Base-by-base conservation (phyloP, 768 basidiomycete species). In the Melanogaster broomeanus region DNA sequence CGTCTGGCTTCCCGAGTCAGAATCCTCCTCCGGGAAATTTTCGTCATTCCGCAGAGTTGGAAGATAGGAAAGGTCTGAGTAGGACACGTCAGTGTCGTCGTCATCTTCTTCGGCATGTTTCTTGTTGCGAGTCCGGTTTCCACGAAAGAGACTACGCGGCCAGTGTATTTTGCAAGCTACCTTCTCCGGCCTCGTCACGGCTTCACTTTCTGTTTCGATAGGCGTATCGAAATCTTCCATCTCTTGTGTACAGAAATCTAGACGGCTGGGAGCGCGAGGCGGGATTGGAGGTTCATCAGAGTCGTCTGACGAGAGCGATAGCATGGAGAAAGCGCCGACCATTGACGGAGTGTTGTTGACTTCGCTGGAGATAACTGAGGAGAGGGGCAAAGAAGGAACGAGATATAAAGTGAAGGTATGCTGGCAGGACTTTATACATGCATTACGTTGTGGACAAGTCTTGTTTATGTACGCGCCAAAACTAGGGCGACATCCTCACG, bases 211-310 rank as follows among this genome's bases (percentile, higher is more conserved):
- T 27, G 28, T 24, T 11, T 49, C 43, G 22, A 27, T 40, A 16
- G 45, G 27, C 34, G 37, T 22, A n/a, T 45, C 49, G 9, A 7
- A 22, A 0, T 43, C 33, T 5, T 58, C 53, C 2, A 28, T 18
- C 11, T 33, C 46, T 11, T 53, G 44, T 28, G 52, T 18, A 45
- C 65, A 62, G 34, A 79, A 80, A 42, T 77, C 77, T 8, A 81
- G 70, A 40, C 77, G 77, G 55, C 77, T 83, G 25, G 71, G 68
- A 44, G 80, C 77, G 28, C 78, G 76, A 57, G 68, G 65, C 30
- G 77, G 76, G n/a, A 39, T 30, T 15, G 16, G 49, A 8, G 49
- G 42, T 19, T 53, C 59, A 10, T 63, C 59, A 3, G 42, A 42
- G 5, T 59, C 58, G 21, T 62, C 66, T 10, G 28, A 45, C 10